Percentiles rank a stretch among this genome's conserved stretches.
phyloP scores from a whole-genome alignment of 2,329 filamentous ascomycete species.

The Trichophyton benhamiae region DNA sequence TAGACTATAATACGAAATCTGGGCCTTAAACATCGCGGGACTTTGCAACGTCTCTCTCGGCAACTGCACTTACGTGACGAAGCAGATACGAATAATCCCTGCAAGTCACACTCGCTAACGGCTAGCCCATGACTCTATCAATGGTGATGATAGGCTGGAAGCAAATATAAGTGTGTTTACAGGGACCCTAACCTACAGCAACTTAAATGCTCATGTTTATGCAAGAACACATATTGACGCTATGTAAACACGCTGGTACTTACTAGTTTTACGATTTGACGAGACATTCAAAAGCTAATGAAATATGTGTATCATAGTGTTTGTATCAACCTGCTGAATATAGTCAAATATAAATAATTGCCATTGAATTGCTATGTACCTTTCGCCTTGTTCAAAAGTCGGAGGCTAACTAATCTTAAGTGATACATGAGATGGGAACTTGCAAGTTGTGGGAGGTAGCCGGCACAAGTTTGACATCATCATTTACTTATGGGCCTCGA shows the following conservation, averaged over 20 bases:
- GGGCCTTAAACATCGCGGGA: neutral
- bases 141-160: neutral
- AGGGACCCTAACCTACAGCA: neutral
- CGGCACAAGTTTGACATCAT: neutral
- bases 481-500: constrained; percentile 8
- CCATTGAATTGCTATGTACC: neutral
- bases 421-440: neutral
- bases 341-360: neutral
- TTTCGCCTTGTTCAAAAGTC: neutral
- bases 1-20: neutral
- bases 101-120: neutral
- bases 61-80: neutral
- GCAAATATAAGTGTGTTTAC: neutral
- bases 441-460: neutral
- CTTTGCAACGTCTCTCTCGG: neutral
- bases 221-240: neutral
- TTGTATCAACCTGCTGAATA: neutral
- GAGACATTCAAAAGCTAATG: neutral
- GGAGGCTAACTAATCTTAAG: neutral
- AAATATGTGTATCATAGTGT: neutral
- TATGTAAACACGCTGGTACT: too few species aligned
- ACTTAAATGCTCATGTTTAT: neutral
- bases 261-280: neutral
- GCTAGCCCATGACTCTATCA: neutral
- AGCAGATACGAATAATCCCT: neutral